A percentile compares a stretch with the other conserved stretches of the same genome.
phyloP scores from a whole-genome alignment of 768 basidiomycete genomes.

The Sporobolomyces roseus region DNA sequence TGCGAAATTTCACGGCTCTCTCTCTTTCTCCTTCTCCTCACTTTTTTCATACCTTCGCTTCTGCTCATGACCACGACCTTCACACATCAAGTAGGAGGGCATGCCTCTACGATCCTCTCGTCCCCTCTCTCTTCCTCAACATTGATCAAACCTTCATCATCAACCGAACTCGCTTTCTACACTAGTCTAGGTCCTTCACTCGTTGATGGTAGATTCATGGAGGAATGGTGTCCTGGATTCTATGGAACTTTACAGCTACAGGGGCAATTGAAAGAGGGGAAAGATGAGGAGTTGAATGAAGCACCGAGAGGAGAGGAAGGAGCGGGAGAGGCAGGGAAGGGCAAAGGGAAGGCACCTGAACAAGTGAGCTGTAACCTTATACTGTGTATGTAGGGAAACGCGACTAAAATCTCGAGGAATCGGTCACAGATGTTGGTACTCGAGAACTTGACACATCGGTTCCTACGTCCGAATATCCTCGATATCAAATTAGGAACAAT shows the following conservation, averaged over 20 bases:
- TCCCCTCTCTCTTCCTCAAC: slow-evolving; percentile 65
- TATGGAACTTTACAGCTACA: slow-evolving; percentile 71
- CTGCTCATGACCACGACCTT: slow-evolving; percentile 8
- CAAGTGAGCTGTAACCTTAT: background rate
- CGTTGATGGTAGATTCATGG: slow-evolving; percentile 34
- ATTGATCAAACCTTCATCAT: slow-evolving; percentile 72
- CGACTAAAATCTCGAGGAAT: background rate
- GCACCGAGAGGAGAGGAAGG: background rate
- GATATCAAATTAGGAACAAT: slow-evolving; percentile 91
- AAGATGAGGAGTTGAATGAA: slow-evolving; percentile 21
- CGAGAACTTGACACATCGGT: slow-evolving; percentile 72
- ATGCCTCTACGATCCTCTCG: slow-evolving; percentile 62
- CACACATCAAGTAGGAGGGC: slow-evolving; percentile 69
- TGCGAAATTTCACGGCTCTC: too few species aligned
- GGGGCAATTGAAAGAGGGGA: slow-evolving; percentile 55
- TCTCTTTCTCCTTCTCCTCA: background rate
- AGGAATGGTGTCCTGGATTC: slow-evolving; percentile 67
- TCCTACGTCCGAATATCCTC: slow-evolving; percentile 75
- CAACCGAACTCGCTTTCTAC: slow-evolving; percentile 69
- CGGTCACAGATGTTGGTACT: slow-evolving; percentile 51
- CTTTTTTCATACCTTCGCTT: too few species aligned
- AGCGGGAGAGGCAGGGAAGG: too few species aligned
- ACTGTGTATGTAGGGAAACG: too few species aligned
- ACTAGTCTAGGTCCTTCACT: slow-evolving; percentile 52
- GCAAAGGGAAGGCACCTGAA: background rate